These are phyloP conservation scores for Shiraia bambusicola DNA, from an alignment of 2,329 filamentous ascomycete genomes.

Conservation along the genomic window DNA sequence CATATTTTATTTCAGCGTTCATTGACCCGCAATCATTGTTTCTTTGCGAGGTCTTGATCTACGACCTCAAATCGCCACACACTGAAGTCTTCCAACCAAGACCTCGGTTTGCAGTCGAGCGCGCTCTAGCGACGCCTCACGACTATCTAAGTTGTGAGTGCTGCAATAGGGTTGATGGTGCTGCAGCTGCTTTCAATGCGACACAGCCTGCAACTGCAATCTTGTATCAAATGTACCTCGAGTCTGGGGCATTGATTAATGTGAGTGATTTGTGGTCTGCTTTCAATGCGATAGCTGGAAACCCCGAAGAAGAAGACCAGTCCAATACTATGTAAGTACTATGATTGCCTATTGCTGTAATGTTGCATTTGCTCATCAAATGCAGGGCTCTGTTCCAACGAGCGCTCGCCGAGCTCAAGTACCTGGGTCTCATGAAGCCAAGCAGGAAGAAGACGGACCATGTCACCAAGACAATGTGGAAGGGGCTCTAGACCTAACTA, in stretches of 20 bases:
- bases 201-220: conserved; percentile 71
- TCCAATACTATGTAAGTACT: conserved; percentile 49
- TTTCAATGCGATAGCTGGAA: conserved; percentile 65
- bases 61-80: conserved; percentile 69
- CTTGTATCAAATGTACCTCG: conserved; percentile 76
- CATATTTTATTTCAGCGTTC: conserved; percentile 50
- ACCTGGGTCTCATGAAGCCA: conserved; percentile 82
- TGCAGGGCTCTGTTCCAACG: conserved; percentile 75
- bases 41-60: conserved; percentile 73
- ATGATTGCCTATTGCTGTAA: not conserved
- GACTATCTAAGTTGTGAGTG: conserved; percentile 77
- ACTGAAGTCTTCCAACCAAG: conserved; percentile 74
- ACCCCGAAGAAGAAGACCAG: conserved; percentile 50
- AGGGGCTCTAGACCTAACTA: conserved; percentile 68
- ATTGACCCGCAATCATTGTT: conserved; percentile 56
- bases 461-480: conserved; percentile 79
- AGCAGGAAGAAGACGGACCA: conserved; percentile 93
- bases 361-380: conserved; percentile 7
- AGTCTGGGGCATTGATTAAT: conserved; percentile 76
- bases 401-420: conserved; percentile 78
- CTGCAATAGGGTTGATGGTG: conserved; percentile 53
- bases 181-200: conserved; percentile 52
- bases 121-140: conserved; percentile 70
- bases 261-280: conserved; percentile 78
- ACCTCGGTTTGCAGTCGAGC: conserved; percentile 69